Conservation (phyloP, 371 early-diverging fungal genomes). For the Umbelopsis sp. region DNA sequence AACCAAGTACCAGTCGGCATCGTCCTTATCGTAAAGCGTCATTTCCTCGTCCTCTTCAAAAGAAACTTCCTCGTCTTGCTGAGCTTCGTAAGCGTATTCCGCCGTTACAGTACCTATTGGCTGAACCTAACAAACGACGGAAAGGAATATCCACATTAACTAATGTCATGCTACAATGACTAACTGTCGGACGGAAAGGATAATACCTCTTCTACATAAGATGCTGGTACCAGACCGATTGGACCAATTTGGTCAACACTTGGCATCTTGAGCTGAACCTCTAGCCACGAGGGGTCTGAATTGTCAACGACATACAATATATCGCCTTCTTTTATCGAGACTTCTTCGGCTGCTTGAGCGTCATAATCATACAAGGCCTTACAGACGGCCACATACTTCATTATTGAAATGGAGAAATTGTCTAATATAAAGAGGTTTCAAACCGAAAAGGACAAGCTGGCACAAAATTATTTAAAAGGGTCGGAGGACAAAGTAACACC, state of each 20-base stretch:
- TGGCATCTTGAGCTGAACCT: conserved; percentile 65
- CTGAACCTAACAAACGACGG: conserved; percentile 30
- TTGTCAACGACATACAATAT: conserved; percentile 72
- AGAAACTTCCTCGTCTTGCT: conserved; percentile 76
- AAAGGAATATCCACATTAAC: background rate
- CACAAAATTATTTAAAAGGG: background rate
- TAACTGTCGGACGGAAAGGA: background rate
- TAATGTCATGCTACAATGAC: too few species aligned
- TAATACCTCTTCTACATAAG: conserved; percentile 72
- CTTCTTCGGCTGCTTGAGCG: conserved; percentile 83
- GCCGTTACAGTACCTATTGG: conserved; percentile 64
- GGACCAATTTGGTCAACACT: conserved; percentile 49
- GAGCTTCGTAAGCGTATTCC: conserved; percentile 78
- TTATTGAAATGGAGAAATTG: conserved; percentile 19
- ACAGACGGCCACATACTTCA: conserved; percentile 49
- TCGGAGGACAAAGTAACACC: background rate
- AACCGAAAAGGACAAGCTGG: too few species aligned
- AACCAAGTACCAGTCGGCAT: conserved; percentile 80
- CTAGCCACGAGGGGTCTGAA: conserved; percentile 76
- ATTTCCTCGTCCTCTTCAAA: conserved; percentile 75
- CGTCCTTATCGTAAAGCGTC: conserved; percentile 73
- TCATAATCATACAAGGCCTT: conserved; percentile 77
- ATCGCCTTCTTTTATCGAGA: conserved; percentile 78
- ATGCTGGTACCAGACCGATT: conserved; percentile 79
- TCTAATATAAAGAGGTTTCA: background rate